Evolutionary conservation across 1,139 yeast genomes (phyloP), one percentile per base, ranked within the genome.

Genomic region (Taphrina betulina): DNA sequence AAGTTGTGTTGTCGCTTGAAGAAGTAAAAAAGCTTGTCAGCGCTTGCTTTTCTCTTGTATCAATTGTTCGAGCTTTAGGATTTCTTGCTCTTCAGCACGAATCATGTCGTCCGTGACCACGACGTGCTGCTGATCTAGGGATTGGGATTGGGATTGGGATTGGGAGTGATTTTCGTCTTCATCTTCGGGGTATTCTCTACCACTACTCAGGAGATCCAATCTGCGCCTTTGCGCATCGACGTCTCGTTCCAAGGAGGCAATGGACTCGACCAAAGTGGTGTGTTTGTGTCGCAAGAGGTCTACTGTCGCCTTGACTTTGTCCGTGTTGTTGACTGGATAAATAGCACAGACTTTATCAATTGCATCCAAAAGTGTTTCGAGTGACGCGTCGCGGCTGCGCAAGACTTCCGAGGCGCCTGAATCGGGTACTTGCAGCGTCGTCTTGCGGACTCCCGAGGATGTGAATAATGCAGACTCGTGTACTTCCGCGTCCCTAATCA

Each of bases 401-500:
- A 35, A 22, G 14, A 29, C 44, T 17, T 10, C 37, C 2, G 23
- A 5, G 3, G 38, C 44, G 5, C 37, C 53, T 7, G 37, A n/a
- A 17, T 40, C 46, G 12, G 44, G 24, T 4, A 10, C 44, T 1
- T 33, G 29, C 23, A 17, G 35, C 5, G 17, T 28, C 36, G 33
- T 22, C 26, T 14, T 14, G 31, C 8, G 28, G 20, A 28, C 37
- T 5, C 38, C 37, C 37, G 33, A 14, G 34, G 46, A 10, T 3
- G 46, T 38, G 40, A 40, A 50, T 24, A 50, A 46, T 19, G 46
- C 31, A 8, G 33, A 17, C 22, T 50, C 54, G 34, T 50, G 54
- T 16, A 46, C 40, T 50, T 50, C 54, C 7, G 54, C 54, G 37
- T 50, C 54, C 29, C 54, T 22, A 17, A 50, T 50, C 16, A 50